Conservation (phyloP, 2,329 filamentous ascomycete species). For the Penicillium sp. region DNA sequence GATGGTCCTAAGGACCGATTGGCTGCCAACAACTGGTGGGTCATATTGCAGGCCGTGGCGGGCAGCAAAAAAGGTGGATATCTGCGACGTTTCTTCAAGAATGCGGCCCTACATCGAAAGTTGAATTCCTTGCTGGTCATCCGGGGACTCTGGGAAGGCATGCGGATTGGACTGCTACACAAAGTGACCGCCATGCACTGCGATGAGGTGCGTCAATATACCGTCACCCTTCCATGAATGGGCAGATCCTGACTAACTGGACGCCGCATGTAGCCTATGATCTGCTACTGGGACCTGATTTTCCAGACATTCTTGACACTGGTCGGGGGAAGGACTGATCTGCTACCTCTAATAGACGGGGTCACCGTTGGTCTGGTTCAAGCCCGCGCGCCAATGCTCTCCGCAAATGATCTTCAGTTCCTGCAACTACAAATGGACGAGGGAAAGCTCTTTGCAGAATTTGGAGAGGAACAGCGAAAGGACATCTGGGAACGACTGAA, state of each 20-base stretch:
- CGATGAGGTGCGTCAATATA: slow-evolving; percentile 8
- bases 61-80: slow-evolving; percentile 9
- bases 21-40: slow-evolving; percentile 12
- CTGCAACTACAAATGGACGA: neutral
- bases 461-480: neutral
- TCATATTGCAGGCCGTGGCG: slow-evolving; percentile 1
- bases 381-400: slow-evolving; percentile 11
- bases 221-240: neutral
- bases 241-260: neutral
- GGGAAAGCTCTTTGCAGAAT: slow-evolving; percentile 1
- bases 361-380: slow-evolving; percentile 6
- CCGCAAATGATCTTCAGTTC: neutral
- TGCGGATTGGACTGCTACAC: slow-evolving; percentile 10
- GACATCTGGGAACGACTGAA: slow-evolving; percentile 8
- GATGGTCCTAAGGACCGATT: neutral
- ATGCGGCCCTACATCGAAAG: neutral
- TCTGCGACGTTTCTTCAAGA: slow-evolving; percentile 2
- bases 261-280: slow-evolving; percentile 6
- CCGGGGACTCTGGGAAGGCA: slow-evolving; percentile 8
- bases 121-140: slow-evolving; percentile 9
- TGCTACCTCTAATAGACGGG: slow-evolving; percentile 4
- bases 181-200: slow-evolving; percentile 11
- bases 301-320: slow-evolving; percentile 2
- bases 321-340: neutral
- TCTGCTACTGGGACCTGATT: slow-evolving; percentile 14